These are phyloP conservation scores for Umbelopsis ramanniana DNA, from an alignment of 192 early-diverging fungal species.

Conservation along the genomic window DNA sequence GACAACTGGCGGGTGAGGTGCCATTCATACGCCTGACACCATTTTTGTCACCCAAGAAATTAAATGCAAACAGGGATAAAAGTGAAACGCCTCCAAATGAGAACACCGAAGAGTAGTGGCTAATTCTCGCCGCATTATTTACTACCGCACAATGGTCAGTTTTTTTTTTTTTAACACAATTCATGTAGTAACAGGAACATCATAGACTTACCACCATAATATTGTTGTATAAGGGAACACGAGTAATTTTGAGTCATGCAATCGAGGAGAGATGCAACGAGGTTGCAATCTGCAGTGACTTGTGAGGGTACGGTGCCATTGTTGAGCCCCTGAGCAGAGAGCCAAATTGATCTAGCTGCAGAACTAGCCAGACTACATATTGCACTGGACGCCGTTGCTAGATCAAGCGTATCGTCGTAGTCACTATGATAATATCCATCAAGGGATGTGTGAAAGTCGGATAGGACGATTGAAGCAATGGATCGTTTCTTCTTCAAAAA, in stretches of 20 bases:
- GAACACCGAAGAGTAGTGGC: constrained; percentile 54
- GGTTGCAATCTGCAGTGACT: constrained; percentile 55
- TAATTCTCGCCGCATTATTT: constrained; percentile 32
- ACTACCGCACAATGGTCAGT: constrained; percentile 25
- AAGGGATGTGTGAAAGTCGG: constrained; percentile 62
- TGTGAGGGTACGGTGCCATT: constrained; percentile 28
- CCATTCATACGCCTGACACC: constrained; percentile 22
- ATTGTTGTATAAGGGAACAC: constrained; percentile 55
- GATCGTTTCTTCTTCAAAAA: constrained; percentile 63
- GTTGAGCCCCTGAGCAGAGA: constrained; percentile 48
- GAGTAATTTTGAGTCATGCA: constrained; percentile 73
- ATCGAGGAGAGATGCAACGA: constrained; percentile 56
- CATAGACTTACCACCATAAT: constrained; percentile 45
- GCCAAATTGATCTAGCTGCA: constrained; percentile 61
- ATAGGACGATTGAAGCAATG: constrained; percentile 69
- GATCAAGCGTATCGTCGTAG: constrained; percentile 58
- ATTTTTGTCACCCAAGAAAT: constrained; percentile 48
- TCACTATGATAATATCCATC: constrained; percentile 67
- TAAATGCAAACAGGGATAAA: constrained; percentile 52
- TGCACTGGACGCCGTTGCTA: constrained; percentile 38
- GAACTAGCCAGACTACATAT: constrained; percentile 67
- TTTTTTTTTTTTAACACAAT: neutral
- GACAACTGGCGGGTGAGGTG: neutral
- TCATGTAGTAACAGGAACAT: neutral
- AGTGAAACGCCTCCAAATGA: constrained; percentile 41